Evolutionary conservation across 2,329 filamentous ascomycete species (phyloP).

Genomic region (Huntiella decipiens): DNA sequence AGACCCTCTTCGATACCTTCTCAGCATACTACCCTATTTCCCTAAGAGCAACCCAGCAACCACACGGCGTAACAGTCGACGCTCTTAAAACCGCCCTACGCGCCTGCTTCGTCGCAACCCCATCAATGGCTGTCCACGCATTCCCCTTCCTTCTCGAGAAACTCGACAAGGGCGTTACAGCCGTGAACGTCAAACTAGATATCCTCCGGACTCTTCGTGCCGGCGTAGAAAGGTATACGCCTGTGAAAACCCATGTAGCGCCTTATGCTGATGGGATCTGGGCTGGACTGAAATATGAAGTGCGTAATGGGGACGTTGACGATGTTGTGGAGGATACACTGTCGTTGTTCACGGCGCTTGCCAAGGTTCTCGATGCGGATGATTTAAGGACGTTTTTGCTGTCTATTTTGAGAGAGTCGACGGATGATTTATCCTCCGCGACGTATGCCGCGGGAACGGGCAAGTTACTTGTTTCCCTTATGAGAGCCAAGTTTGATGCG

Average conservation of each 20-base stretch:
- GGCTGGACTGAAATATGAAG: slow-evolving; percentile 43
- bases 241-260: slow-evolving; percentile 26
- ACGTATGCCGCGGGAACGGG: slow-evolving; percentile 34
- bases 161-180: slow-evolving; percentile 36
- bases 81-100: slow-evolving; percentile 35
- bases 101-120: slow-evolving; percentile 32
- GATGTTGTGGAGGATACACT: slow-evolving; percentile 38
- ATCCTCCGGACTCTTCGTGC: slow-evolving; percentile 36
- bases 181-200: slow-evolving; percentile 38
- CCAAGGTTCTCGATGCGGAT: slow-evolving; percentile 25
- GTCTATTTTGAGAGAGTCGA: slow-evolving; percentile 32
- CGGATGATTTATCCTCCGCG: slow-evolving; percentile 32
- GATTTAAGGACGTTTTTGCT: slow-evolving; percentile 27
- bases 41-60: slow-evolving; percentile 30
- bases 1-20: slow-evolving; percentile 34
- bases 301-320: slow-evolving; percentile 39
- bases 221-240: slow-evolving; percentile 30
- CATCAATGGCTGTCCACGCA: slow-evolving; percentile 25
- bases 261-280: slow-evolving; percentile 34
- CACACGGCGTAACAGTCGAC: slow-evolving; percentile 33
- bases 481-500: slow-evolving; percentile 27
- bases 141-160: slow-evolving; percentile 38
- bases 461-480: slow-evolving; percentile 30
- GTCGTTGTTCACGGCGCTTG: slow-evolving; percentile 31
- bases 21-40: slow-evolving; percentile 44